These are phyloP conservation scores for Linum tenue DNA, from an alignment of 345 rosid species.

Conservation along the genomic window DNA sequence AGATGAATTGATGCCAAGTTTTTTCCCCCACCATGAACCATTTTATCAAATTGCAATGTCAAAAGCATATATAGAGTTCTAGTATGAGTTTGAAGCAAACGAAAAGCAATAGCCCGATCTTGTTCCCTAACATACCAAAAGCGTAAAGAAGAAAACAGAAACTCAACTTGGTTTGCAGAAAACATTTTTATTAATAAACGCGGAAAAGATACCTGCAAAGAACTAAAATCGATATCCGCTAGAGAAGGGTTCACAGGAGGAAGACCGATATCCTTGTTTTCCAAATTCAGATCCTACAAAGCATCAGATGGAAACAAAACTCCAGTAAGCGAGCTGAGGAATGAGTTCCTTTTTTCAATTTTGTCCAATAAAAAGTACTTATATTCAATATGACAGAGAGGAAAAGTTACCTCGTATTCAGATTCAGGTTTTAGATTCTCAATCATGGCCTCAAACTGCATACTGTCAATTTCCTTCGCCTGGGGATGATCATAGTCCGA, in stretches of 20 bases:
- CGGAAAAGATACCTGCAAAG: constrained; percentile 58
- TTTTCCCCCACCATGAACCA: not conserved
- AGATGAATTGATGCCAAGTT: not conserved
- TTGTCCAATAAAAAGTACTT: not conserved
- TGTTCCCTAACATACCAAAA: no score
- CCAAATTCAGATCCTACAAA: constrained; percentile 49
- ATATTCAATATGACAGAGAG: constrained; percentile 17
- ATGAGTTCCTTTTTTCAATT: not conserved
- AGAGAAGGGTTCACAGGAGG: constrained; percentile 42
- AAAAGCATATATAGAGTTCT: no score
- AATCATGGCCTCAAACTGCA: constrained; percentile 55
- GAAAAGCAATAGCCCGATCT: not conserved
- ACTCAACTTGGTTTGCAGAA: not conserved
- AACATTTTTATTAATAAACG: constrained; percentile 1
- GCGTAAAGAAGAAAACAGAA: not conserved
- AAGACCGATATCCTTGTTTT: constrained; percentile 36
- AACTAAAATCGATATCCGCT: constrained; percentile 46
- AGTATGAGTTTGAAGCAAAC: not conserved
- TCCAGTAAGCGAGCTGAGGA: constrained; percentile 8
- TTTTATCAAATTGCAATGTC: not conserved
- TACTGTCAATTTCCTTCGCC: constrained; percentile 42
- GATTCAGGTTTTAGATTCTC: constrained; percentile 49
- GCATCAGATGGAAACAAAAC: constrained; percentile 14
- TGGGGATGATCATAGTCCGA: constrained; percentile 26
- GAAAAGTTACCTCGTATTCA: constrained; percentile 47